Conservation (phyloP, 1,284 basidiomycete genomes). For the Heterobasidion parviporum region DNA sequence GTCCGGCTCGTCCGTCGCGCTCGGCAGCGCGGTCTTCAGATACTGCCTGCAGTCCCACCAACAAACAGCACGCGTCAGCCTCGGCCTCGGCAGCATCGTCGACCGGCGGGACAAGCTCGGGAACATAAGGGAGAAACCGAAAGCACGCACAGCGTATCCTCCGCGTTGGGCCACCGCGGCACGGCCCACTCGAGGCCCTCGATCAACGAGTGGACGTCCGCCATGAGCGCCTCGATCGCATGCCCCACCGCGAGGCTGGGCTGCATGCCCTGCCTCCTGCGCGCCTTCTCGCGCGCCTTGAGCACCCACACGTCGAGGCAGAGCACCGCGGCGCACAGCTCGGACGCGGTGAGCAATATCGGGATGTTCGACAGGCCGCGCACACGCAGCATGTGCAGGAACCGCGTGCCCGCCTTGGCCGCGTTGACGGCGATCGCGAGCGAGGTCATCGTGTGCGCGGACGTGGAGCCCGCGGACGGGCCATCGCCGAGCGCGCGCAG, state of each 20-base stretch:
- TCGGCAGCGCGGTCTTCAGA: slow-evolving; percentile 8
- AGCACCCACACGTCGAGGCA: slow-evolving; percentile 22
- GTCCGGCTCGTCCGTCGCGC: slow-evolving; percentile 5
- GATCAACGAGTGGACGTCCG: slow-evolving; percentile 17
- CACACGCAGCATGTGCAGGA: slow-evolving; percentile 34
- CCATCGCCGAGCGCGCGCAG: slow-evolving; percentile 15
- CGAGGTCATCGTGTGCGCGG: slow-evolving; percentile 32
- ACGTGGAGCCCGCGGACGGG: slow-evolving; percentile 14
- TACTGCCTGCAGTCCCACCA: slow-evolving; percentile 1
- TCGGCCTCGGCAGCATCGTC: background rate
- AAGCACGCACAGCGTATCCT: slow-evolving; percentile 17
- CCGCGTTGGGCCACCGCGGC: slow-evolving; percentile 20
- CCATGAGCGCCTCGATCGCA: slow-evolving; percentile 12
- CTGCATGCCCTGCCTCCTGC: slow-evolving; percentile 4
- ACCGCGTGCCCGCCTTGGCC: slow-evolving; percentile 52
- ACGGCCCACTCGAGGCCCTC: slow-evolving; percentile 17
- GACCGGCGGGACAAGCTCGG: background rate
- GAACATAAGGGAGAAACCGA: background rate
- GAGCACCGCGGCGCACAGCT: slow-evolving; percentile 19
- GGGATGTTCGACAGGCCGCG: slow-evolving; percentile 28
- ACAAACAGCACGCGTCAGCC: background rate
- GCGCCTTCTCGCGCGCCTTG: slow-evolving; percentile 15
- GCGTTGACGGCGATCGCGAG: slow-evolving; percentile 62
- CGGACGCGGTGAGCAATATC: slow-evolving; percentile 16
- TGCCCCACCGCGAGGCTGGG: slow-evolving; percentile 9